Evolutionary conservation across 768 basidiomycete species (phyloP).

Genomic region (Dendrothele bispora): DNA sequence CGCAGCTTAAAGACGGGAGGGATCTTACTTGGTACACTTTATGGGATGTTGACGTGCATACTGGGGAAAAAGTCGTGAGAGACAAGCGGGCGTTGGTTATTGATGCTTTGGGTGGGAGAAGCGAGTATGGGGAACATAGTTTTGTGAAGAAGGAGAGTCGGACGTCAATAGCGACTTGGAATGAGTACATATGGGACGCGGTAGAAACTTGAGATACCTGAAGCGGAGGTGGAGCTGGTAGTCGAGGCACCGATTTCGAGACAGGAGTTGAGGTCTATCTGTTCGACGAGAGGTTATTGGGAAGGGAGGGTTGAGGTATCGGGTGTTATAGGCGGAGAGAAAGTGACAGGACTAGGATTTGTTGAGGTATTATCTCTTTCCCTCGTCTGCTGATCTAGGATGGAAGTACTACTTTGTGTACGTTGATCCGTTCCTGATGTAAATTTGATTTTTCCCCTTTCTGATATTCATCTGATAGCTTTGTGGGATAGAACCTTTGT

Average conservation of each 20-base stretch:
- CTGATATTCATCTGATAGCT: constrained; percentile 8
- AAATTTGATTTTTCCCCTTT: neutral
- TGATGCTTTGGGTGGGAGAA: neutral
- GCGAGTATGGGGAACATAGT: neutral
- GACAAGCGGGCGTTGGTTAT: neutral
- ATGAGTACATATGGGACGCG: neutral
- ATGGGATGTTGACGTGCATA: neutral
- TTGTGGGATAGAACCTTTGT: constrained; percentile 22
- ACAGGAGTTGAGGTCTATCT: neutral
- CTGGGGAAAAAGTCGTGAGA: neutral
- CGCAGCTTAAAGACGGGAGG: neutral
- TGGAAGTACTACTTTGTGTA: constrained; percentile 27
- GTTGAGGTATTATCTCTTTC: neutral
- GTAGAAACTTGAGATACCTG: neutral
- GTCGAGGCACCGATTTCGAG: neutral
- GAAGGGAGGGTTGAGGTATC: neutral
- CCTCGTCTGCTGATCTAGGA: neutral
- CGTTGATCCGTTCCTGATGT: neutral
- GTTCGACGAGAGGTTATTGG: neutral
- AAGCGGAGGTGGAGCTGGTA: neutral
- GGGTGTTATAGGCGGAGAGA: neutral
- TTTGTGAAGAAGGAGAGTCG: neutral
- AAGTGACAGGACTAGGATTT: neutral
- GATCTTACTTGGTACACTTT: neutral
- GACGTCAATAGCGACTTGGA: neutral